These are phyloP conservation scores for Usnea hakonensis DNA, from an alignment of 495 filamentous ascomycete genomes.

Conservation along the genomic window DNA sequence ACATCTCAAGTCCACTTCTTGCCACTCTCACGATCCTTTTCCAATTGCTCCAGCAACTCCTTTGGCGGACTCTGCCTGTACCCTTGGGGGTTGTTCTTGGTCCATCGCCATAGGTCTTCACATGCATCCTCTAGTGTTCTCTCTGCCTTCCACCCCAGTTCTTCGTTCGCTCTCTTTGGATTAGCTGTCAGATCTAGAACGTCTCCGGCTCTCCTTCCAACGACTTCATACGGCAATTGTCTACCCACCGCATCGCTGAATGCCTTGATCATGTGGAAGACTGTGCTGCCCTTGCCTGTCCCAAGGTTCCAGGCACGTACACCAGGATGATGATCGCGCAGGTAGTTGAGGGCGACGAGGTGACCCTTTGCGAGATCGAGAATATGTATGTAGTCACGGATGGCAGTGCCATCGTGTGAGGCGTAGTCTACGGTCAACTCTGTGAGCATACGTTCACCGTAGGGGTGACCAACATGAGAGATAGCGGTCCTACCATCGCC, in stretches of 20 bases:
- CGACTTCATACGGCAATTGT: conserved; percentile 81
- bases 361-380: conserved; percentile 86
- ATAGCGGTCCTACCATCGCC: conserved; percentile 64
- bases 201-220: conserved; percentile 74
- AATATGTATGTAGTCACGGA: conserved; percentile 78
- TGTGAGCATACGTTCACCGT: conserved; percentile 20
- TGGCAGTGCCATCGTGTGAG: conserved; percentile 76
- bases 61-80: conserved; percentile 86
- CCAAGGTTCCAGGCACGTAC: conserved; percentile 96
- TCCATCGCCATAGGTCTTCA: conserved; percentile 92
- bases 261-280: conserved; percentile 94
- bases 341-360: conserved; percentile 84
- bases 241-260: conserved; percentile 81
- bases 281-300: conserved; percentile 89
- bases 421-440: conserved; percentile 61
- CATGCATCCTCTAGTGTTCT: conserved; percentile 87
- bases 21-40: conserved; percentile 39
- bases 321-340: conserved; percentile 80
- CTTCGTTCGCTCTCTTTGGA: conserved; percentile 73
- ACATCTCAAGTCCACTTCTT: background rate
- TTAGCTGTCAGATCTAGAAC: conserved; percentile 93
- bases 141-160: conserved; percentile 89
- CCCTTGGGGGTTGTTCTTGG: conserved; percentile 88
- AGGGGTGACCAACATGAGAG: conserved; percentile 20
- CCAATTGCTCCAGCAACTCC: conserved; percentile 66